Base-by-base conservation (phyloP, 768 basidiomycete genomes). In the Crucibulum laeve region DNA sequence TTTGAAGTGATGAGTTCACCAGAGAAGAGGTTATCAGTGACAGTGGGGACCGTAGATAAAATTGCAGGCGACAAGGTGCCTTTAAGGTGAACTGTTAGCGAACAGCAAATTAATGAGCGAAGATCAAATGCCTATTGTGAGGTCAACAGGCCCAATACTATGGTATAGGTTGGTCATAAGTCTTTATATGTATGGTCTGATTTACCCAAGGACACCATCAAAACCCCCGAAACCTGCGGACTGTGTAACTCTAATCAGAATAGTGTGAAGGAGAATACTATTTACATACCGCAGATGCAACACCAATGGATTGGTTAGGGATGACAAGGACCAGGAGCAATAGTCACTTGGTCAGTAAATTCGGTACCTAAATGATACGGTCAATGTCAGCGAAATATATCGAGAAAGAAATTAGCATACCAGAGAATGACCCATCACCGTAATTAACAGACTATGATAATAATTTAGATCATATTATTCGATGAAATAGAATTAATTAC, bases 151-250 rank as follows among this genome's bases (percentile, higher is more conserved):
- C 17, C 84, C 84, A 45, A 85, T 74, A 14, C 82, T 85, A 36
- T 26, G 15, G 4, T 15, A 14, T 23, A 24, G 8, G 15, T 17
- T 53, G 3, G 50, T 34, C 26, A 24, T 34, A 40, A 18, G 40
- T 25, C 7, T 30, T 13, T 30, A 8, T 8, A 30, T 8, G n/a
- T 8, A 30, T 3, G 39, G 18, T 25, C 13, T 43, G 23, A 50
- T 67, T 24, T 58, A 82, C 80, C 83, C 82, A 17, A 85, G 48
- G 47, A 85, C 84, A 10, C 83, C 83, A 50, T 85, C 84, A 15
- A 77, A 67, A 30, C 71, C 75, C 0, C 45, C 23, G 53, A 77
- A 74, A 4, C 75, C 82, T 2, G 40, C 21, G 1, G 75, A 67
- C 61, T 58, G 18, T 11, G n/a, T 4, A 25, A 28, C 43, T 2